Conservation (phyloP, 2,329 filamentous ascomycete genomes). For the Clarireedia monteithiana region DNA sequence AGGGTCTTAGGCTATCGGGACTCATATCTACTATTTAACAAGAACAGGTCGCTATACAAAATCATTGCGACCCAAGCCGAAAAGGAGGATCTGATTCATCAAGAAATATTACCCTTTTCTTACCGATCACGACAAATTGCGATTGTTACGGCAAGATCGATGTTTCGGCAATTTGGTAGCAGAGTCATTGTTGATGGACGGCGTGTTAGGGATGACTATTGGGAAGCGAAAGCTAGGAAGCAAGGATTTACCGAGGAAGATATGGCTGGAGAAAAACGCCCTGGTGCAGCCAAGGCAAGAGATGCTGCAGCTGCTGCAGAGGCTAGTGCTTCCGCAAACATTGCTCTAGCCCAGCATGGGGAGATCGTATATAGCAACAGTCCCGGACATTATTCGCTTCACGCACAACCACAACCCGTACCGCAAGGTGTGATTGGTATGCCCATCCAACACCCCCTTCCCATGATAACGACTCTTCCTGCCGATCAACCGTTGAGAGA, state of each 20-base stretch:
- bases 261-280: slow-evolving; percentile 89
- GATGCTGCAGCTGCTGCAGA: slow-evolving; percentile 68
- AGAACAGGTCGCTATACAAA: slow-evolving; percentile 93
- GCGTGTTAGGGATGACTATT: slow-evolving; percentile 93
- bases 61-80: slow-evolving; percentile 95
- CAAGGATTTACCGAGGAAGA: slow-evolving; percentile 98
- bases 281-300: slow-evolving; percentile 80
- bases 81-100: slow-evolving; percentile 91
- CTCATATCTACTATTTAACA: slow-evolving; percentile 98
- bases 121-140: slow-evolving; percentile 98
- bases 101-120: slow-evolving; percentile 94
- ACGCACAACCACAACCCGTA: slow-evolving; percentile 60
- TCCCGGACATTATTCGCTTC: slow-evolving; percentile 52
- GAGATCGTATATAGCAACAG: slow-evolving; percentile 85
- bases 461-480: slow-evolving; percentile 78
- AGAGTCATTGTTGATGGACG: slow-evolving; percentile 84
- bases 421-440: slow-evolving; percentile 65
- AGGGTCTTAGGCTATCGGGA: slow-evolving; percentile 90
- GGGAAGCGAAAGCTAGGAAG: slow-evolving; percentile 94
- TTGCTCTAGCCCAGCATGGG: slow-evolving; percentile 60
- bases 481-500: slow-evolving; percentile 72
- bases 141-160: slow-evolving; percentile 93
- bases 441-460: slow-evolving; percentile 61
- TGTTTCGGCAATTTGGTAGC: slow-evolving; percentile 98
- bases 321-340: slow-evolving; percentile 47